phyloP scores from a whole-genome alignment of 148 eudicot genomes.

The Silene uniflora region DNA sequence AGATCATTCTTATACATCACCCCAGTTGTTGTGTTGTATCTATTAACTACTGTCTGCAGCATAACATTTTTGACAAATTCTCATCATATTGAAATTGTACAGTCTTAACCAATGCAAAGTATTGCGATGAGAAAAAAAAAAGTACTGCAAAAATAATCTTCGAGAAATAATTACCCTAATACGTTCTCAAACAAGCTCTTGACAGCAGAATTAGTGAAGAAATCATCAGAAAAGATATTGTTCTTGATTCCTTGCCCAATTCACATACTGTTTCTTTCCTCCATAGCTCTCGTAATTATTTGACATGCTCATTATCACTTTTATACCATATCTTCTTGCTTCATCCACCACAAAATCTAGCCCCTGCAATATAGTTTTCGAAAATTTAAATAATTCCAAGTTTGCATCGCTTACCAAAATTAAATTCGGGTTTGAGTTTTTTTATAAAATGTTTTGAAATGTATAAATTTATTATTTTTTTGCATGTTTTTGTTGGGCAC shows the following conservation, averaged over 20 bases:
- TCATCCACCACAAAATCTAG: slow-evolving; percentile 90
- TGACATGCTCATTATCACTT: slow-evolving; percentile 64
- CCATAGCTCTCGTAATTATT: slow-evolving; percentile 82
- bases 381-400: not conserved
- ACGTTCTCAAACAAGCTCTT: slow-evolving; percentile 85
- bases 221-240: slow-evolving; percentile 74
- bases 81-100: too few relatives aligned
- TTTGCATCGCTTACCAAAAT: not conserved
- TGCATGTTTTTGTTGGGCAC: not conserved
- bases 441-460: not conserved
- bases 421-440: not conserved
- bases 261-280: slow-evolving; percentile 86
- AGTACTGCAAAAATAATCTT: too few relatives aligned
- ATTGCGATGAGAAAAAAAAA: too few relatives aligned
- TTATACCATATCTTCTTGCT: slow-evolving; percentile 76
- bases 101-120: too few relatives aligned
- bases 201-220: slow-evolving; percentile 62
- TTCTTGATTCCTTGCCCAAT: slow-evolving; percentile 77
- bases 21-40: too few relatives aligned
- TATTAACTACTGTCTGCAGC: too few relatives aligned
- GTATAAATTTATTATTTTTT: not conserved
- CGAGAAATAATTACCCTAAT: slow-evolving; percentile 39
- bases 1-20: too few relatives aligned
- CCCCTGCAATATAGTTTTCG: slow-evolving; percentile 40
- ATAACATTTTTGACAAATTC: too few relatives aligned